These are phyloP conservation scores for Apiospora arundinis DNA, from an alignment of 2,329 filamentous ascomycete genomes.

Conservation along the genomic window DNA sequence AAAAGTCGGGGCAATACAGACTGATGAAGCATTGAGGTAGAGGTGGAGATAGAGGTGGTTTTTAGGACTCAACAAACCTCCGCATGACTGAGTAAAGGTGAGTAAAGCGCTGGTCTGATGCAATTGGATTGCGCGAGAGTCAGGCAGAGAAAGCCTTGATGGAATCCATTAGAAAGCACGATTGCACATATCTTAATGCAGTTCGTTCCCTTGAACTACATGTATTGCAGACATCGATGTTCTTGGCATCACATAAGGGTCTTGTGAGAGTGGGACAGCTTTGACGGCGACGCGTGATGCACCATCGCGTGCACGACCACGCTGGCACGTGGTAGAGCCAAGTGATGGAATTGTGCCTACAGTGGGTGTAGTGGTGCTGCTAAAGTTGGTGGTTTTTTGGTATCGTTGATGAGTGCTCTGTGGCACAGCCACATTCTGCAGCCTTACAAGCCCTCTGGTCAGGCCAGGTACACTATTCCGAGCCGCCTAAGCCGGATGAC, in stretches of 20 bases:
- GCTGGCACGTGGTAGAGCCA: conserved; percentile 27
- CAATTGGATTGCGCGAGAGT: neutral
- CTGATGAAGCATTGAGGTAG: neutral
- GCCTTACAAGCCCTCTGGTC: conserved; percentile 8
- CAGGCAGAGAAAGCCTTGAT: neutral
- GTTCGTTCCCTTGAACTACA: no score
- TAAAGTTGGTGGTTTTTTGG: no score
- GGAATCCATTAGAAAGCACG: neutral
- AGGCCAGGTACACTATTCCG: conserved; percentile 11
- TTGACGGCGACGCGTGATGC: conserved; percentile 40
- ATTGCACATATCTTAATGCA: neutral
- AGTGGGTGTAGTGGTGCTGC: neutral
- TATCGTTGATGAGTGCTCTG: no score
- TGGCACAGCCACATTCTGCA: conserved; percentile 1
- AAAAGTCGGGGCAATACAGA: neutral
- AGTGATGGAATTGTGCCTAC: conserved; percentile 28
- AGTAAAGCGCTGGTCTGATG: neutral
- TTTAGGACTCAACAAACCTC: neutral
- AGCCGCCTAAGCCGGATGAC: neutral
- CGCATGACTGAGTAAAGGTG: neutral
- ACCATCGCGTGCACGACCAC: conserved; percentile 32
- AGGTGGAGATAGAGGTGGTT: neutral
- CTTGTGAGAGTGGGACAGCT: conserved; percentile 35
- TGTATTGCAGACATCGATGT: neutral
- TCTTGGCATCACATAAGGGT: conserved; percentile 25